Evolutionary conservation across 768 basidiomycete species (phyloP).

Genomic region (Mycena belliarum): DNA sequence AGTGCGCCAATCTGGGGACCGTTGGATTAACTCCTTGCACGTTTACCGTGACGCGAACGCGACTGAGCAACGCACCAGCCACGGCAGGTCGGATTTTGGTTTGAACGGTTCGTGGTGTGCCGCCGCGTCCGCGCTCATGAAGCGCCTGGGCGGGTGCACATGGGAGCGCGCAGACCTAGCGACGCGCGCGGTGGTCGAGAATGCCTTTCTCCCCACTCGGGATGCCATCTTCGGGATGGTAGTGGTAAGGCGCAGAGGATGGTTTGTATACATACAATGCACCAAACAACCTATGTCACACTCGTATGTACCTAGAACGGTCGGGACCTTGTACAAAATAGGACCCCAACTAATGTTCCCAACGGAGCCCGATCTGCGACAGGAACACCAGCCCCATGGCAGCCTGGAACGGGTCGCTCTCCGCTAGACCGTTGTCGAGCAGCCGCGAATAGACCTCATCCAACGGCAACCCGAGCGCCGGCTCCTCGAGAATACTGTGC

Average conservation of each 20-base stretch:
- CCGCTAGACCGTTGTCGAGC: slow-evolving; percentile 35
- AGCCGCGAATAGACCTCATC: slow-evolving; percentile 32
- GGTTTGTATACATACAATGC: not conserved
- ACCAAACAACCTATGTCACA: not conserved
- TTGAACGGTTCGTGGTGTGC: slow-evolving; percentile 31
- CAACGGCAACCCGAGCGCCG: slow-evolving; percentile 16
- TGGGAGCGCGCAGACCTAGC: slow-evolving; percentile 23
- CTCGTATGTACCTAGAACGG: no score
- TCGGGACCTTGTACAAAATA: not conserved
- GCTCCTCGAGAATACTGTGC: slow-evolving; percentile 16
- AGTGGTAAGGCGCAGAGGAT: not conserved
- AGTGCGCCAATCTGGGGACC: slow-evolving; percentile 40
- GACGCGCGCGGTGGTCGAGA: slow-evolving; percentile 36
- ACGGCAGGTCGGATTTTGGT: slow-evolving; percentile 41
- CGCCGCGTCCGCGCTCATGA: slow-evolving; percentile 38
- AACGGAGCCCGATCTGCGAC: slow-evolving; percentile 38
- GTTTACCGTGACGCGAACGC: no score
- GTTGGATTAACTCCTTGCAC: not conserved
- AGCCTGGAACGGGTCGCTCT: slow-evolving; percentile 44
- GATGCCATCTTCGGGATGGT: slow-evolving; percentile 46
- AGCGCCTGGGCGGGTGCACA: slow-evolving; percentile 26
- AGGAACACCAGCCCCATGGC: slow-evolving; percentile 49
- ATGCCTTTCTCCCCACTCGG: slow-evolving; percentile 36
- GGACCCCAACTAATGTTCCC: slow-evolving; percentile 24
- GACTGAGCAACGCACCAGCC: slow-evolving; percentile 39